phyloP scores from a whole-genome alignment of 148 eudicot genomes.

The Suaeda aralocaspica region DNA sequence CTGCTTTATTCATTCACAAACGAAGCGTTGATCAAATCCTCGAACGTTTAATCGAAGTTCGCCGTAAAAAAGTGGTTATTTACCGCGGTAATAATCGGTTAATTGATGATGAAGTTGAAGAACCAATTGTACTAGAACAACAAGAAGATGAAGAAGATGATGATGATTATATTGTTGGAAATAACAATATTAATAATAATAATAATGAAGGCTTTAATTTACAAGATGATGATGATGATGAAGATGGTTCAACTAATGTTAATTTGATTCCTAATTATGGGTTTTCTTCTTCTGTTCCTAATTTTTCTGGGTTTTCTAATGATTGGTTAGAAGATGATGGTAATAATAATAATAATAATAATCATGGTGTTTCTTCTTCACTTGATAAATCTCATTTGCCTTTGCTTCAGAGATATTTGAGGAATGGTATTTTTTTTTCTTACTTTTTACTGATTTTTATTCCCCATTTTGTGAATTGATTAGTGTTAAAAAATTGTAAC shows the following conservation, averaged over 20 bases:
- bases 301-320: conserved; percentile 23
- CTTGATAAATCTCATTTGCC: conserved; percentile 38
- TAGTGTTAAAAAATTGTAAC: too few species aligned
- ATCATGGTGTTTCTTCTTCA: conserved; percentile 26
- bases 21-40: conserved; percentile 74
- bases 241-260: conserved; percentile 20
- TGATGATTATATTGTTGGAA: too few species aligned
- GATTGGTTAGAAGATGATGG: conserved; percentile 35
- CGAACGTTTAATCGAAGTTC: conserved; percentile 50
- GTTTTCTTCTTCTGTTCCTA: conserved; percentile 56
- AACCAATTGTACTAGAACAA: too few species aligned
- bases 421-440: conserved; percentile 17
- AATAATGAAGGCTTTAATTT: conserved; percentile 16
- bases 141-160: not conserved
- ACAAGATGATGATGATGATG: conserved; percentile 18
- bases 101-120: conserved; percentile 5
- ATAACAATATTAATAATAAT: too few species aligned
- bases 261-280: conserved; percentile 24
- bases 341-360: not conserved
- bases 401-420: conserved; percentile 29
- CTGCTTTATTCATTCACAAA: conserved; percentile 74
- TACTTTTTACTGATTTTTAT: too few species aligned
- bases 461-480: too few species aligned
- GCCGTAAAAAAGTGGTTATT: conserved; percentile 16
- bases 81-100: conserved; percentile 3